A percentile compares a stretch with the other conserved stretches of the same genome.
Evolutionary conservation across 2,329 filamentous ascomycete species (phyloP).

Genomic region (Cadophora luteo-olivacea): DNA sequence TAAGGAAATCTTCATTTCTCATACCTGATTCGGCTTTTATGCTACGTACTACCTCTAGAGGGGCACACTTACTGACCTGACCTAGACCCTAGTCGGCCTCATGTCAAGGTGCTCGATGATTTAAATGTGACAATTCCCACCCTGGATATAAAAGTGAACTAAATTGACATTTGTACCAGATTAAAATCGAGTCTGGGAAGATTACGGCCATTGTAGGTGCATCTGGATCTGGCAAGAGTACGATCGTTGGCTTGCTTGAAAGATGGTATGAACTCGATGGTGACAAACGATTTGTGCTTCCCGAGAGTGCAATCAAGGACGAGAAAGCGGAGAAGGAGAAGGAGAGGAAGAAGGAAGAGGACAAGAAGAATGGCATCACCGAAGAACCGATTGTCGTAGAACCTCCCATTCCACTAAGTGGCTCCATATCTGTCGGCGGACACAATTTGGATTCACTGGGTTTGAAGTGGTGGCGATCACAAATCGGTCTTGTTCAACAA

Average conservation of each 20-base stretch:
- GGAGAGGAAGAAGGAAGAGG: slow-evolving; percentile 43
- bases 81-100: slow-evolving; percentile 60
- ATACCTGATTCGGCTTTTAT: background rate
- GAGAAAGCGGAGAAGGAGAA: slow-evolving; percentile 50
- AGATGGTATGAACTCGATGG: slow-evolving; percentile 72
- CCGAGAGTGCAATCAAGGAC: slow-evolving; percentile 52
- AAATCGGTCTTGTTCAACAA: slow-evolving; percentile 72
- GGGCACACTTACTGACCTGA: background rate
- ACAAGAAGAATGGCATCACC: background rate
- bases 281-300: slow-evolving; percentile 52
- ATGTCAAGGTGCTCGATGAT: slow-evolving; percentile 67
- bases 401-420: slow-evolving; percentile 53
- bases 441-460: slow-evolving; percentile 63
- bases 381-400: slow-evolving; percentile 35
- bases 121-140: slow-evolving; percentile 8
- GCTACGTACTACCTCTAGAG: background rate
- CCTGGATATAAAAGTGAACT: background rate
- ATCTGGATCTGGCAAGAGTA: slow-evolving; percentile 77
- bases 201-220: slow-evolving; percentile 77
- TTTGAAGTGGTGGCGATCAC: slow-evolving; percentile 64
- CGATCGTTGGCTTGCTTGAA: slow-evolving; percentile 73
- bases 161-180: slow-evolving; percentile 1
- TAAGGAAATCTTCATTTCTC: background rate
- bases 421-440: slow-evolving; percentile 59
- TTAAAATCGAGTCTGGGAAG: slow-evolving; percentile 62